Evolutionary conservation across 345 rosid genomes (phyloP).

Genomic region (Heritiera littoralis): DNA sequence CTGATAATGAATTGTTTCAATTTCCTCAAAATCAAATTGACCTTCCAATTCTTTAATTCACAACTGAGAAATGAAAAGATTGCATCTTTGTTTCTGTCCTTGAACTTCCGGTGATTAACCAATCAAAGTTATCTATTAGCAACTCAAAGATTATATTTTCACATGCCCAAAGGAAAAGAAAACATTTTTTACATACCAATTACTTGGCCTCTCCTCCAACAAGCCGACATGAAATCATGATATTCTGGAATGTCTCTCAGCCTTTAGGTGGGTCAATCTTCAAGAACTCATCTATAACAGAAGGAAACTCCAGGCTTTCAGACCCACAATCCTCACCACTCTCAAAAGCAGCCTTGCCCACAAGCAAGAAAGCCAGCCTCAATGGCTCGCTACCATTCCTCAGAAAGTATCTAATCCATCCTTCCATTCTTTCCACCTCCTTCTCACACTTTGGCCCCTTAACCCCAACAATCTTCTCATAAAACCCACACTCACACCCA

Average conservation of each 20-base stretch:
- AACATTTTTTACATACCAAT: not conserved
- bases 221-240: not conserved
- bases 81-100: not conserved
- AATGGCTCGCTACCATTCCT: conserved; percentile 39
- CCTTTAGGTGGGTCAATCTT: conserved; percentile 44
- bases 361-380: conserved; percentile 49
- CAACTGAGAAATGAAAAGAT: not conserved
- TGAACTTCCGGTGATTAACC: not conserved
- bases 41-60: not conserved
- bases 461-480: conserved; percentile 49
- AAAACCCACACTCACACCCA: conserved; percentile 44
- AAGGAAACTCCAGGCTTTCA: conserved; percentile 50
- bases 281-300: conserved; percentile 40
- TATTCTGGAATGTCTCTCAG: conserved; percentile 2
- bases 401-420: conserved; percentile 44
- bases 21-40: not conserved
- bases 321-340: conserved; percentile 25
- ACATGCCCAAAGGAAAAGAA: not conserved
- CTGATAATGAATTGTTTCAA: no score
- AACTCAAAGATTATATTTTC: not conserved
- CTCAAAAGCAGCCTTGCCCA: conserved; percentile 47
- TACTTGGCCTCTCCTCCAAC: not conserved
- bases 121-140: not conserved
- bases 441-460: conserved; percentile 49
- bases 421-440: conserved; percentile 47